These are phyloP conservation scores for Trichoderma sp. DNA, from an alignment of 2,329 filamentous ascomycete genomes.

Conservation along the genomic window DNA sequence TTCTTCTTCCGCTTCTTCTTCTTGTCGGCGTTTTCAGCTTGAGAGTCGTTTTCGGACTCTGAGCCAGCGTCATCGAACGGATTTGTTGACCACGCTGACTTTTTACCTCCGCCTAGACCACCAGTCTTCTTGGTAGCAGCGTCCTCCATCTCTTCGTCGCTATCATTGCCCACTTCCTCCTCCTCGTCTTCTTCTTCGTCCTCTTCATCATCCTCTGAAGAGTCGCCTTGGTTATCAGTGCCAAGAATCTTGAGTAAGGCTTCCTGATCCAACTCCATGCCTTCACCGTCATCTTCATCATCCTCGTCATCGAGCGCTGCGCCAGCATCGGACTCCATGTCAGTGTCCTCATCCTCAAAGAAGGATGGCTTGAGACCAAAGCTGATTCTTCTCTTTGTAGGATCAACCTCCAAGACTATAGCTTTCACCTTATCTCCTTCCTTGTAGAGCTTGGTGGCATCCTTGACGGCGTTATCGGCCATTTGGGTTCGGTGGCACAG, in stretches of 20 bases:
- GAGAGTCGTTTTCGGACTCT: slow-evolving; percentile 49
- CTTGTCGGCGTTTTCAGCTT: slow-evolving; percentile 46
- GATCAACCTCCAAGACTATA: slow-evolving; percentile 78
- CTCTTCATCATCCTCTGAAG: slow-evolving; percentile 43
- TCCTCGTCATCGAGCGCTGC: slow-evolving; percentile 51
- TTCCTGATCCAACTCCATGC: slow-evolving; percentile 53
- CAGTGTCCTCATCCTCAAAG: slow-evolving; percentile 66
- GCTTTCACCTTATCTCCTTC: slow-evolving; percentile 95
- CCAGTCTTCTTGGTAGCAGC: slow-evolving; percentile 41
- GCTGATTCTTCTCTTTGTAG: slow-evolving; percentile 75
- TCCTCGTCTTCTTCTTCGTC: slow-evolving; percentile 49
- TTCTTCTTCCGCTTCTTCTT: slow-evolving; percentile 72
- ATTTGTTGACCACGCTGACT: slow-evolving; percentile 86
- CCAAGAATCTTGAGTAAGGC: slow-evolving; percentile 50
- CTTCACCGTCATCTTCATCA: slow-evolving; percentile 53
- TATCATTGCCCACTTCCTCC: slow-evolving; percentile 41
- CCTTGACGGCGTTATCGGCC: slow-evolving; percentile 78
- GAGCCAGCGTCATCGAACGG: slow-evolving; percentile 63
- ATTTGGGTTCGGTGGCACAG: slow-evolving; percentile 92
- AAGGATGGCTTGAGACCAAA: slow-evolving; percentile 94
- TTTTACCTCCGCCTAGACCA: slow-evolving; percentile 61
- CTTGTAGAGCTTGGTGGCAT: slow-evolving; percentile 87
- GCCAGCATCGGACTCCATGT: slow-evolving; percentile 52
- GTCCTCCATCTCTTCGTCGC: slow-evolving; percentile 46
- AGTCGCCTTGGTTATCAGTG: slow-evolving; percentile 51